A percentile compares a stretch with the other conserved stretches of the same genome.
phyloP scores from a whole-genome alignment of 352 stramenopile genomes.

The Aphanomyces euteiches region DNA sequence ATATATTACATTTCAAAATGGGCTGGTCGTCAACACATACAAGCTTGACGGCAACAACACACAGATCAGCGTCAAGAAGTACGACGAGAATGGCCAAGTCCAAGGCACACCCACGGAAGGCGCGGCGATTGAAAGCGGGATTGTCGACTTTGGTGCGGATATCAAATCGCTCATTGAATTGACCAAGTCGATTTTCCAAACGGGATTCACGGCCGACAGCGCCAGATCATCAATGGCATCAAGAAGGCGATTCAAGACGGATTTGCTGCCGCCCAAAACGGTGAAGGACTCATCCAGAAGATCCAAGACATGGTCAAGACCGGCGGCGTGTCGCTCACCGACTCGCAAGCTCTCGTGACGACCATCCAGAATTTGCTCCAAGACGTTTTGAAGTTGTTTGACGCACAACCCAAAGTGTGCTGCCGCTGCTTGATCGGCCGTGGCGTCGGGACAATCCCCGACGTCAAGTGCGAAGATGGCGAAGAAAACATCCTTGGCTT shows the following conservation, averaged over 20 bases:
- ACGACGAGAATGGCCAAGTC: not conserved
- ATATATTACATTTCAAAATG: slow-evolving; percentile 8
- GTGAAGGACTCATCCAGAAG: not conserved
- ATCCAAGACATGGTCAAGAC: slow-evolving; percentile 1
- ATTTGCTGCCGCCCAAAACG: not conserved
- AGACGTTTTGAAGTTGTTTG: not conserved
- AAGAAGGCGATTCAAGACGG: not conserved
- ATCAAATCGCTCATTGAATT: not conserved
- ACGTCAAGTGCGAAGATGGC: not conserved
- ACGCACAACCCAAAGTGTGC: not conserved
- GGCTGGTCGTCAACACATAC: not conserved
- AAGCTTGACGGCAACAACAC: not conserved
- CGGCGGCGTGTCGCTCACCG: not conserved
- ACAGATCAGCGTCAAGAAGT: not conserved
- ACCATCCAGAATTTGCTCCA: not conserved
- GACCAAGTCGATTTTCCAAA: not conserved
- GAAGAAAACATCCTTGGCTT: not conserved
- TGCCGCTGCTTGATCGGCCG: not conserved
- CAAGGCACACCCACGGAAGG: not conserved
- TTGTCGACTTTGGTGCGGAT: not conserved
- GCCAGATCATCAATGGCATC: not conserved
- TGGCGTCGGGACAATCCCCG: not conserved
- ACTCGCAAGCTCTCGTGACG: not conserved
- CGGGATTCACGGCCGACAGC: not conserved
- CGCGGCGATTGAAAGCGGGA: not conserved